These are phyloP conservation scores for Solanum pimpinellifolium DNA, from an alignment of 257 asterid species.

Conservation along the genomic window DNA sequence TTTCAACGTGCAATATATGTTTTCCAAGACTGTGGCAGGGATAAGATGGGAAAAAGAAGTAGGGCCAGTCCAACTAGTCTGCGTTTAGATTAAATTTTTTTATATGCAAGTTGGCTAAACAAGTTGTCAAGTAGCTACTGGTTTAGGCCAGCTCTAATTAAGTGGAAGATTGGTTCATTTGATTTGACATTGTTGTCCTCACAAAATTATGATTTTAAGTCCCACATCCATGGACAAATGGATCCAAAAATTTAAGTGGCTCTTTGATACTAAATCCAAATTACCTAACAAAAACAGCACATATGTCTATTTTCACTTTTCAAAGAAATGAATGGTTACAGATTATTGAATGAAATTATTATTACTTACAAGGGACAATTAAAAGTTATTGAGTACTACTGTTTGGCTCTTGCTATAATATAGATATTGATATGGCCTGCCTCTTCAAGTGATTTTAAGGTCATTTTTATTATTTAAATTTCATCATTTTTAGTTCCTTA, in stretches of 20 bases:
- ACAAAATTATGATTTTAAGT: background rate
- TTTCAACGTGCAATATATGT: background rate
- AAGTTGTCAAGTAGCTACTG: constrained; percentile 13
- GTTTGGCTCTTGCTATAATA: constrained; percentile 1
- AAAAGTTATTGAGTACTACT: background rate
- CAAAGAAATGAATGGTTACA: constrained; percentile 7
- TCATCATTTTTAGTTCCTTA: background rate
- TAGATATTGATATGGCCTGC: background rate
- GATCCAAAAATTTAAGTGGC: background rate
- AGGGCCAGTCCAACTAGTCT: background rate
- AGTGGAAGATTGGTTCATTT: background rate
- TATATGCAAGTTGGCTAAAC: constrained; percentile 17
- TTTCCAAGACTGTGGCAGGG: background rate
- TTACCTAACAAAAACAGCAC: background rate
- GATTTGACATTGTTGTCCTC: constrained; percentile 22
- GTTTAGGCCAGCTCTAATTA: background rate
- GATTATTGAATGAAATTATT: constrained; percentile 1
- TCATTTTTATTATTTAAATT: constrained; percentile 3
- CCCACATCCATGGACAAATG: background rate
- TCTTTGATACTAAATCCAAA: constrained; percentile 4
- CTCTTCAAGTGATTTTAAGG: constrained; percentile 23
- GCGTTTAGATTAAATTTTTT: background rate
- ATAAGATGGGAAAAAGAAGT: background rate
- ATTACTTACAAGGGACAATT: background rate
- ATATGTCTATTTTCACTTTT: background rate